Conservation (phyloP, 2,329 filamentous ascomycete species). For the Exophiala sp. region DNA sequence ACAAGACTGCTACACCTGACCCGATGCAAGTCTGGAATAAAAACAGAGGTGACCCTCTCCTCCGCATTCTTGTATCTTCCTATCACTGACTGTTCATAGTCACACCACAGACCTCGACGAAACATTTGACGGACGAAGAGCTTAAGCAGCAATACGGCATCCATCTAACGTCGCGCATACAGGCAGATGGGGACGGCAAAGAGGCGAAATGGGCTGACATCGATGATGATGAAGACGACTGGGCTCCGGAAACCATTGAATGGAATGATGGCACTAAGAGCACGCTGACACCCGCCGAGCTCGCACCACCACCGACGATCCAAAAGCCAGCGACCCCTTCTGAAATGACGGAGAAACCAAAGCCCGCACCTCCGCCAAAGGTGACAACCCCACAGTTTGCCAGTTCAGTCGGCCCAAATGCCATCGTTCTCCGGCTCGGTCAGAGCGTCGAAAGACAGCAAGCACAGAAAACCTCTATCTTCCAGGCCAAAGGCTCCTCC, state of each 20-base stretch:
- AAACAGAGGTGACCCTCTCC: constrained; percentile 52
- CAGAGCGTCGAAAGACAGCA: constrained; percentile 42
- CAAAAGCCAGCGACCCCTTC: constrained; percentile 26
- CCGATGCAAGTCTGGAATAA: constrained; percentile 66
- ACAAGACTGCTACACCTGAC: constrained; percentile 51
- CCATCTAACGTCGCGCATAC: constrained; percentile 59
- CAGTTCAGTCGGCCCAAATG: constrained; percentile 45
- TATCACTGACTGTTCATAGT: constrained; percentile 44
- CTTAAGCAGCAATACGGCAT: constrained; percentile 64
- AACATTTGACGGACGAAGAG: constrained; percentile 63
- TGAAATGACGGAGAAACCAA: constrained; percentile 28
- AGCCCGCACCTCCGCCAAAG: constrained; percentile 26
- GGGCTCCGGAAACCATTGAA: constrained; percentile 58
- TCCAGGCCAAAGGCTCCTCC: constrained; percentile 14
- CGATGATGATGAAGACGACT: constrained; percentile 63
- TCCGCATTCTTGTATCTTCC: neutral
- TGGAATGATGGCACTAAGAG: constrained; percentile 66
- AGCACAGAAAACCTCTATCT: constrained; percentile 40
- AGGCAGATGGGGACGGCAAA: constrained; percentile 56
- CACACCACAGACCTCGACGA: constrained; percentile 45
- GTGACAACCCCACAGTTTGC: constrained; percentile 35
- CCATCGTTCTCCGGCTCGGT: constrained; percentile 45
- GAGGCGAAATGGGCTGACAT: constrained; percentile 65
- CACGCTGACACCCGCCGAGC: constrained; percentile 46
- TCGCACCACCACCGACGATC: constrained; percentile 19